Percentiles rank a stretch among this genome's conserved stretches.
Evolutionary conservation across 371 early-diverging fungal genomes (phyloP).

Genomic region (Mucor ambiguus): DNA sequence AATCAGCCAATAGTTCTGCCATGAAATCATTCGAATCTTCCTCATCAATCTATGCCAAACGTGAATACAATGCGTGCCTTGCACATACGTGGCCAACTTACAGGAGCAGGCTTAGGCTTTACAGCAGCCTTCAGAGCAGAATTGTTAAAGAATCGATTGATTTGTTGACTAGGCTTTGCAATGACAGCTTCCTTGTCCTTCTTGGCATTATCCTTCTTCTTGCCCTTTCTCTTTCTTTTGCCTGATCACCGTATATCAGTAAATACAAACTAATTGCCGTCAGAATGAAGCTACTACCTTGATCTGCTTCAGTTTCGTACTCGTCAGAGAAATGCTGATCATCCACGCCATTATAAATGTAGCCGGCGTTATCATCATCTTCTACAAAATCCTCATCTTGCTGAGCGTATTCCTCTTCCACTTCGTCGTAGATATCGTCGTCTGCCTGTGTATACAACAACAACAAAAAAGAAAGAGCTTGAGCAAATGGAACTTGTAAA

Average conservation of each 20-base stretch:
- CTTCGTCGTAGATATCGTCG: constrained; percentile 60
- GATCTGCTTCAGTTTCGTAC: constrained; percentile 33
- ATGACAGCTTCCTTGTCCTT: constrained; percentile 29
- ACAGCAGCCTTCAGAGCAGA: constrained; percentile 14
- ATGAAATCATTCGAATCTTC: constrained; percentile 37
- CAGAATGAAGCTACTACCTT: constrained; percentile 8
- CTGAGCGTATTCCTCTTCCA: constrained; percentile 64
- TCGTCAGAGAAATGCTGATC: constrained; percentile 58
- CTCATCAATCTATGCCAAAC: constrained; percentile 9
- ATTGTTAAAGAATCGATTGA: constrained; percentile 36
- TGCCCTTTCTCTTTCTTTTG: constrained; percentile 22
- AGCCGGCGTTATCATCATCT: constrained; percentile 86
- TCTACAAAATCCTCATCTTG: constrained; percentile 81
- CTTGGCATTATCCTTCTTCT: constrained; percentile 14
- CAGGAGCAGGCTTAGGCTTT: constrained; percentile 22
- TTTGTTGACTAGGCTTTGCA: constrained; percentile 29
- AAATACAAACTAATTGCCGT: not conserved
- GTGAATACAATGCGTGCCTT: not conserved
- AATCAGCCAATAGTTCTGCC: constrained; percentile 27
- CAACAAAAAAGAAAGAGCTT: no score
- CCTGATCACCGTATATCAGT: not conserved
- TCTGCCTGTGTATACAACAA: constrained; percentile 24
- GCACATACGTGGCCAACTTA: not conserved
- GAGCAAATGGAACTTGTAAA: not conserved
- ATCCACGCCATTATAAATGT: constrained; percentile 76